Evolutionary conservation across 2,329 filamentous ascomycete genomes (phyloP).

Genomic region (Chaetomium olivaceum): DNA sequence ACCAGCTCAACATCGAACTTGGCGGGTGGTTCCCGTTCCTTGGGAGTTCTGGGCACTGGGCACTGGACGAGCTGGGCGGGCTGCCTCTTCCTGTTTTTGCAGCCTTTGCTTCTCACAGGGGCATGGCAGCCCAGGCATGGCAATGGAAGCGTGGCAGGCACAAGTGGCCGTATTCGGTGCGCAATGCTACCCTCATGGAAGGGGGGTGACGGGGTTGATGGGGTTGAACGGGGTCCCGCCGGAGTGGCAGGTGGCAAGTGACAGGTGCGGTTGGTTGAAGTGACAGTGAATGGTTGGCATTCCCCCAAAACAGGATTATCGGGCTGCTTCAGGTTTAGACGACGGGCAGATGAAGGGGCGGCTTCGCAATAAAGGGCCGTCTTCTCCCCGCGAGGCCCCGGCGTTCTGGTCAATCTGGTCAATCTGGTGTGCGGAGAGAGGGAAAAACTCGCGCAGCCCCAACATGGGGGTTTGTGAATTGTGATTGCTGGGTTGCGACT

Average conservation of each 20-base stretch:
- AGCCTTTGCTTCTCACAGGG: not conserved
- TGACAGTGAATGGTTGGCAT: not conserved
- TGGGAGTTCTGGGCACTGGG: not conserved
- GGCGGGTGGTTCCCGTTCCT: constrained; percentile 11
- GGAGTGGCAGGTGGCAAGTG: not conserved
- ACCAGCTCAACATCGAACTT: not conserved
- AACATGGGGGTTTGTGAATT: constrained; percentile 8
- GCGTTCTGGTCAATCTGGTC: constrained; percentile 5
- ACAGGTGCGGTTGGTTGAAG: not conserved
- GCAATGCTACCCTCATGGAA: constrained; percentile 9
- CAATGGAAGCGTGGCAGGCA: not conserved
- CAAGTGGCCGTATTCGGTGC: not conserved
- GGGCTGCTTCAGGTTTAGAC: constrained; percentile 22
- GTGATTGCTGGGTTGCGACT: constrained; percentile 25
- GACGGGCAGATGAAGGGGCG: constrained; percentile 1
- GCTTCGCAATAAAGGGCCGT: constrained; percentile 17
- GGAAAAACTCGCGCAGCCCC: constrained; percentile 21
- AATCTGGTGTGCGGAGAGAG: constrained; percentile 15
- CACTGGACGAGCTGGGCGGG: too few species aligned
- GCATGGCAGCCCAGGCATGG: not conserved
- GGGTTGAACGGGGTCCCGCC: not conserved
- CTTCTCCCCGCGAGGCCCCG: not conserved
- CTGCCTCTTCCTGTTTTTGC: not conserved
- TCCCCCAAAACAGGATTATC: not conserved
- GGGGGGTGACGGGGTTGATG: not conserved